Evolutionary conservation across 306 rosid genomes (phyloP), one percentile per base, ranked within the genome.

Genomic region (Cucurbita argyrosperma): DNA sequence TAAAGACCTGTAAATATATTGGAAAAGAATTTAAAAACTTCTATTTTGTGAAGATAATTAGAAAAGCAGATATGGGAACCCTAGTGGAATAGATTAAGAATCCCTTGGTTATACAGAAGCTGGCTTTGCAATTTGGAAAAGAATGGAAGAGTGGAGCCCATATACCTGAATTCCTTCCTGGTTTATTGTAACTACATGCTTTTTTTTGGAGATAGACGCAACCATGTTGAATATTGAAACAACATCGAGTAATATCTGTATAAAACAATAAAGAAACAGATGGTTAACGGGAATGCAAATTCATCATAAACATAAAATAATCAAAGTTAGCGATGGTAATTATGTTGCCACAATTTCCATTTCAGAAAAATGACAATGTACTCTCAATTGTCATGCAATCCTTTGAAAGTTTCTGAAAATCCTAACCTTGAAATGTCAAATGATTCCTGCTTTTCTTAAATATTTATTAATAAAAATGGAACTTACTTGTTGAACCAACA

Each of bases 401-500:
- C 69, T 62, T 30, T 2, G 60, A 15, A 38, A 62, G 39, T 38
- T 35, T 61, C 3, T 37, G 46, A 61, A 61, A 37, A 61, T 61
- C n/a, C 60, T 26, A 12, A 10, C 42, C 40, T 5, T 58, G 39
- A 55, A 67, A 40, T 21, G 59, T 57, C 23, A 72, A 72, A 51
- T 4, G 26, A 37, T 47, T 4, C 62, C 26, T 10, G 6, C 7
- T 75, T 56, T 16, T 63, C 49, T 38, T 23, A 23, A 72, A 37
- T 10, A 60, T 47, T 40, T 26, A 53, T 56, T 40, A 61, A 70
- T 70, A 59, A 53, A 55, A 76, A 56, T 47, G 71, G 26, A 73
- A 67, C 79, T 81, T 84, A 90, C 96, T 80, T 90, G 98, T 75
- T 93, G 98, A 83, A 86, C 83, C 78, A 90, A 77, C 77, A 87